phyloP scores from a whole-genome alignment of 2,329 filamentous ascomycete genomes.

The Tolypocladium tropicale region DNA sequence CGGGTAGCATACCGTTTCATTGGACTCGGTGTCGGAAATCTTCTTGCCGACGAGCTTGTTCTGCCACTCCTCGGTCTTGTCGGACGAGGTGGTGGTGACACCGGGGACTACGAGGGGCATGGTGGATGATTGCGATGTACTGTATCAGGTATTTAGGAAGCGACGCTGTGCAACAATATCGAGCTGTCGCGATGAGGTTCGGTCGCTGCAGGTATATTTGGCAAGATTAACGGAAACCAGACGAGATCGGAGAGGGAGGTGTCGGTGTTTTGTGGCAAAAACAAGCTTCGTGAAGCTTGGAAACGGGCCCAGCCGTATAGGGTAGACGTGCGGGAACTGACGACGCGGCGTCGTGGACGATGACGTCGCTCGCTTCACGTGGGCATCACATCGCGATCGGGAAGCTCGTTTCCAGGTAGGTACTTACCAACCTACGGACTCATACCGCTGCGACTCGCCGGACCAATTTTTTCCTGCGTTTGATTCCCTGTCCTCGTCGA shows the following conservation, averaged over 20 bases:
- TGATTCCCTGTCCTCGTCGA: background rate
- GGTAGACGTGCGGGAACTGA: background rate
- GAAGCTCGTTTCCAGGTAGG: no score
- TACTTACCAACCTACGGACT: no score
- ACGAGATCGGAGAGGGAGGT: background rate
- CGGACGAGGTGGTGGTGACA: slow-evolving; percentile 34
- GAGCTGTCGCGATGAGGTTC: no score
- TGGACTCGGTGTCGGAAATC: slow-evolving; percentile 37
- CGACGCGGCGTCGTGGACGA: background rate
- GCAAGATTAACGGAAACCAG: no score
- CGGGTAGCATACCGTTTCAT: slow-evolving; percentile 37
- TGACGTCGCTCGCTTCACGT: slow-evolving; percentile 3
- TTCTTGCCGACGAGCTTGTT: slow-evolving; percentile 56
- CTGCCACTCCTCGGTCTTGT: slow-evolving; percentile 46
- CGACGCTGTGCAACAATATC: no score
- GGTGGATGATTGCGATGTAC: slow-evolving; percentile 7
- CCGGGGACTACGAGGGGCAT: slow-evolving; percentile 59
- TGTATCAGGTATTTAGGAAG: background rate
- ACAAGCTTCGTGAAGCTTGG: background rate
- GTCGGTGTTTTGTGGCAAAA: background rate
- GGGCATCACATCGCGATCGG: background rate
- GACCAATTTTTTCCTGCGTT: no score
- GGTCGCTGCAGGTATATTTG: no score
- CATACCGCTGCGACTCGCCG: no score
- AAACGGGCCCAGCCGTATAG: background rate